Evolutionary conservation across 495 filamentous ascomycete genomes (phyloP).

Genomic region (Penicillium paradoxum): DNA sequence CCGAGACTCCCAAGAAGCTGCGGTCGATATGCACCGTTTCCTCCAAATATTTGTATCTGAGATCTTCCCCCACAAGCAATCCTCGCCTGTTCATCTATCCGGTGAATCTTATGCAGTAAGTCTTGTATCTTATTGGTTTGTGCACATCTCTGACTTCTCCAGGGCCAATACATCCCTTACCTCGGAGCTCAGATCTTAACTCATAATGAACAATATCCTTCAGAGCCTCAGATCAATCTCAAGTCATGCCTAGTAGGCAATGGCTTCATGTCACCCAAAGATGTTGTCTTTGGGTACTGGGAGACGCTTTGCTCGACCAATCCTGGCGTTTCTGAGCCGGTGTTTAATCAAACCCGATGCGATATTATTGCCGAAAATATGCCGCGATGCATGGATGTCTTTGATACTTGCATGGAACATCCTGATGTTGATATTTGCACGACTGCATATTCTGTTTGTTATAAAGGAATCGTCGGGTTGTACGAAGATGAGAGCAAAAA

Average conservation of each 20-base stretch:
- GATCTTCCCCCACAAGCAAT: conserved; percentile 32
- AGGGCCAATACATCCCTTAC: conserved; percentile 37
- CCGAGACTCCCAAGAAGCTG: conserved; percentile 22
- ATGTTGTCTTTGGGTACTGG: conserved; percentile 37
- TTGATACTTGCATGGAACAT: conserved; percentile 21
- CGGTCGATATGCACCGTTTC: conserved; percentile 38
- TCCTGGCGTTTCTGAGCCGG: conserved; percentile 31
- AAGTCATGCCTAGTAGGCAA: conserved; percentile 39
- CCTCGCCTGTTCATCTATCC: conserved; percentile 28
- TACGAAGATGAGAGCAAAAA: conserved; percentile 32
- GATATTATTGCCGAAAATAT: conserved; percentile 39
- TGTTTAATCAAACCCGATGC: conserved; percentile 41
- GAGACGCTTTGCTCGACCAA: conserved; percentile 44
- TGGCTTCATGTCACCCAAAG: conserved; percentile 32
- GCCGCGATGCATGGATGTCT: conserved; percentile 38
- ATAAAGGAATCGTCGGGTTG: conserved; percentile 26
- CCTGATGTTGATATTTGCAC: conserved; percentile 30
- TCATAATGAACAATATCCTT: conserved; percentile 31
- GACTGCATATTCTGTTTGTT: conserved; percentile 26
- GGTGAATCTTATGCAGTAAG: conserved; percentile 35
- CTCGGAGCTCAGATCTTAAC: conserved; percentile 31
- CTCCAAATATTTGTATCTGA: conserved; percentile 38
- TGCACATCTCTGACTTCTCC: conserved; percentile 2
- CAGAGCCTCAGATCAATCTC: conserved; percentile 26
- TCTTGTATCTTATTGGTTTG: background rate